Evolutionary conservation across 352 stramenopile species (phyloP).

Genomic region (Phytophthora hibernalis): DNA sequence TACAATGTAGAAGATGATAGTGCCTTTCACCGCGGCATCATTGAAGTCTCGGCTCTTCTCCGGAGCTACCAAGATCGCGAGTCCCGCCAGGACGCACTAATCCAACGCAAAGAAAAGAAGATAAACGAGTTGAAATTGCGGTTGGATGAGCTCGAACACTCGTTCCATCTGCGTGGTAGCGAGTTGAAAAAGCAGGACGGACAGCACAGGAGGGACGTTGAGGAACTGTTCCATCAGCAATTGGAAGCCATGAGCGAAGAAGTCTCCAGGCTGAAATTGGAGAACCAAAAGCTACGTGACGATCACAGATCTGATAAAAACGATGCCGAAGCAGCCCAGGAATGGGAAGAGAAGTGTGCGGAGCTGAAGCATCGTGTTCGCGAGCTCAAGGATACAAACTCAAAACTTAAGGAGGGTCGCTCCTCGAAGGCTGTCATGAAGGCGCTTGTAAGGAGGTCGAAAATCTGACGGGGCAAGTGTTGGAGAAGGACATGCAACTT

Average conservation of each 20-base stretch:
- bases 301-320: slow-evolving; percentile 7
- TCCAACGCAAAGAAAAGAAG: slow-evolving; percentile 54
- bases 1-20: slow-evolving; percentile 31
- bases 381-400: slow-evolving; percentile 60
- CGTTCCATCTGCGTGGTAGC: slow-evolving; percentile 15
- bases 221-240: slow-evolving; percentile 37
- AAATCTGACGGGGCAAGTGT: slow-evolving; percentile 51
- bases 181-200: slow-evolving; percentile 20
- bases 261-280: slow-evolving; percentile 57
- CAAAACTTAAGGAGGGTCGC: slow-evolving; percentile 54
- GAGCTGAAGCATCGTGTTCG: slow-evolving; percentile 58
- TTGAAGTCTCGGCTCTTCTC: slow-evolving; percentile 45
- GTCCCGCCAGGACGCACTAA: slow-evolving; percentile 45
- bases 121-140: slow-evolving; percentile 48
- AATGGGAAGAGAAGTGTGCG: slow-evolving; percentile 52
- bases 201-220: slow-evolving; percentile 1
- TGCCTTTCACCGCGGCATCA: slow-evolving; percentile 37
- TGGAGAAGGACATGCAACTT: slow-evolving; percentile 64
- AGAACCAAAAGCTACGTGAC: slow-evolving; percentile 58
- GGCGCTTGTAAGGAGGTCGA: slow-evolving; percentile 57
- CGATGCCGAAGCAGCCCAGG: slow-evolving; percentile 13
- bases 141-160: slow-evolving; percentile 35
- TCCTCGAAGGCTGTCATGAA: slow-evolving; percentile 55
- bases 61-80: slow-evolving; percentile 60
- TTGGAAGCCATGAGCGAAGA: slow-evolving; percentile 44